Evolutionary conservation across 768 basidiomycete species (phyloP), one percentile per base, ranked within the genome.

Genomic region (Coprinopsis marcescibilis): DNA sequence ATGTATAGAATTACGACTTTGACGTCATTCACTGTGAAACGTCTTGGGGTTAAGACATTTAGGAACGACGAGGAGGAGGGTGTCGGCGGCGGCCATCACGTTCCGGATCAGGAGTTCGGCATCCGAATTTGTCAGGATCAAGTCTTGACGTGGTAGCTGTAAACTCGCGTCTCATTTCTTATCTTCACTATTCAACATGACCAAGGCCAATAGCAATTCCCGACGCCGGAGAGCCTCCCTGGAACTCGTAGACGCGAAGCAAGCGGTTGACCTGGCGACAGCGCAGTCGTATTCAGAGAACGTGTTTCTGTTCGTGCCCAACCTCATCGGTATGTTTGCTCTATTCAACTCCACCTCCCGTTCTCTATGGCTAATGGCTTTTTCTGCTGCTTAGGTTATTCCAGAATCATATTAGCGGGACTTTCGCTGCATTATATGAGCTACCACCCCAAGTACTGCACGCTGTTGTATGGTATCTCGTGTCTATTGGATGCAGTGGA

Each of bases 281-380:
- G 83, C 82, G 12, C 89, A 90, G 65, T 72, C 81, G 0, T 89
- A 89, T 55, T 84, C 88, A 27, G 96, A 99, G 71, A 98, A 97
- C 64, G 87, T 98, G 54, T 99, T 95, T 65, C 79, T 98, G 43
- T 99, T 98, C 69, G 78, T 93, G 13, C 94, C 96, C 30, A 99
- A 99, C 67, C 72, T 99, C 59, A 97, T 99, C 62, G 95, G 91
- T 83, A 56, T 56, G 83, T 66, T 27, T 32, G 33, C 46, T 51
- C 42, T 24, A 45, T 19, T 17, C n/a, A n/a, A n/a, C n/a, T n/a
- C n/a, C n/a, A n/a, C n/a, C n/a, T n/a, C n/a, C n/a, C n/a, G n/a
- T n/a, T n/a, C n/a, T n/a, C n/a, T n/a, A n/a, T n/a, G n/a, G n/a
- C n/a, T n/a, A n/a, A n/a, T n/a, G n/a, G n/a, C n/a, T n/a, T n/a